Evolutionary conservation across 2,329 filamentous ascomycete species (phyloP), one percentile per base, ranked within the genome.

Genomic region (Akanthomyces lecanii): DNA sequence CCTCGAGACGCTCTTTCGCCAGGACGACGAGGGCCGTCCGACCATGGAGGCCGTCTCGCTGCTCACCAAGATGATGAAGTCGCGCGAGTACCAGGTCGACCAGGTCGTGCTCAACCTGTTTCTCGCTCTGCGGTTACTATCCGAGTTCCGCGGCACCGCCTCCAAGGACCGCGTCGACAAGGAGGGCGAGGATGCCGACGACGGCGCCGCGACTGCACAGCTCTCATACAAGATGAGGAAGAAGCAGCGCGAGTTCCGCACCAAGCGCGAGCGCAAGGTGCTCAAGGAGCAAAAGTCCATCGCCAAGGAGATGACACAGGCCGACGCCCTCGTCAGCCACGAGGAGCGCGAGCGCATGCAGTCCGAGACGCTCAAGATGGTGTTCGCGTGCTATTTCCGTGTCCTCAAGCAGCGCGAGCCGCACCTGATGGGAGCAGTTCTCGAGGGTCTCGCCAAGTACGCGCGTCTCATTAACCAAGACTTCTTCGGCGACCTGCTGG

Each of bases 381-480:
- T 99, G 12, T 99, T 99, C 73, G 91, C 91, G 18, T 89, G 88
- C 2, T 99, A 99, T 78, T 98, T 99, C 76, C 89, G 93, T 59
- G 94, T 98, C 61, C 80, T 99, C 50, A 98, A 98, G 78, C 82
- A 87, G 61, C 87, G 92, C 30, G 83, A 86, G 28, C 88, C 91
- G 16, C 86, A 89, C 67, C 85, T 99, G 21, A 98, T 97, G 91
- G 95, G 95, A n/a, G 93, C 94, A 16, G 93, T 97, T 0, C 84
- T 99, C 5, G 95, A 98, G 78, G 95, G 95, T 33, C 80, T 99
- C 25, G 93, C 94, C 57, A 92, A 92, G 72, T 99, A 96, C 73
- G 89, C 93, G 4, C 95, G 97, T 73, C 83, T 99, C 64, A 99
- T 99, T 82, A 99, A 99, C 78, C 92, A 99, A 72, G 92, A 99